These are phyloP conservation scores for Sporothrix mexicana DNA, from an alignment of 2,329 filamentous ascomycete species.

Conservation along the genomic window DNA sequence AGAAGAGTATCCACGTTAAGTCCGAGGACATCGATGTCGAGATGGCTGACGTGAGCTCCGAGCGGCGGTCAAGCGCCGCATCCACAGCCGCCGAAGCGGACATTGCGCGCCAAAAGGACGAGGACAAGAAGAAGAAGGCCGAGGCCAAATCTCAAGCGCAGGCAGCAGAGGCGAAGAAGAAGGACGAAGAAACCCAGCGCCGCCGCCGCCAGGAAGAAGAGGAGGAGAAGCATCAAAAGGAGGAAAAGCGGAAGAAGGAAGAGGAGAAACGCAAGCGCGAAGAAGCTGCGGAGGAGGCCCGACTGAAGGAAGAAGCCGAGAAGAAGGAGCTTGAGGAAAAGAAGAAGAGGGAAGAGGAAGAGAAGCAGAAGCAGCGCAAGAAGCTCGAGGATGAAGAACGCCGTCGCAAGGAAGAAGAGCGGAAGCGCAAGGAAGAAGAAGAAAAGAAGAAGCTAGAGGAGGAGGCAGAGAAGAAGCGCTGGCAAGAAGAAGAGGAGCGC, in stretches of 20 bases:
- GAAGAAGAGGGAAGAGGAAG: constrained; percentile 43
- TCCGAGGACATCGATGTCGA: constrained; percentile 62
- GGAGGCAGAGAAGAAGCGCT: constrained; percentile 49
- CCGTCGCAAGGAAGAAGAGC: constrained; percentile 43
- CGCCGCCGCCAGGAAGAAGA: constrained; percentile 45
- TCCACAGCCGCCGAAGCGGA: constrained; percentile 42
- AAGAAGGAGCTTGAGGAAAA: constrained; percentile 40
- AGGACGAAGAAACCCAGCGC: constrained; percentile 41
- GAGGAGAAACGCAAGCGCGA: constrained; percentile 43
- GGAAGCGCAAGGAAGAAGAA: constrained; percentile 47
- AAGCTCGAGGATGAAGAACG: constrained; percentile 42
- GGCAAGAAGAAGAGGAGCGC: constrained; percentile 55
- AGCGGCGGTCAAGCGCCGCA: constrained; percentile 33
- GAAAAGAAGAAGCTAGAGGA: constrained; percentile 44
- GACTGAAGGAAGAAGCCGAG: constrained; percentile 42
- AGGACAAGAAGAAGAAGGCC: constrained; percentile 43
- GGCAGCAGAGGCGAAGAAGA: constrained; percentile 42
- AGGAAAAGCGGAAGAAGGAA: constrained; percentile 44
- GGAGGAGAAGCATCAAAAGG: constrained; percentile 40
- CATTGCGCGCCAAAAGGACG: constrained; percentile 41
- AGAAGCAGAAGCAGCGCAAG: constrained; percentile 41
- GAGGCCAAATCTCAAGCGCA: constrained; percentile 38
- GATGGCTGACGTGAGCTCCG: constrained; percentile 56
- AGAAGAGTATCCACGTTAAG: constrained; percentile 63
- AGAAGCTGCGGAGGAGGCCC: constrained; percentile 42